Conservation (phyloP, 2,329 filamentous ascomycete species). For the Penicillium sp. region DNA sequence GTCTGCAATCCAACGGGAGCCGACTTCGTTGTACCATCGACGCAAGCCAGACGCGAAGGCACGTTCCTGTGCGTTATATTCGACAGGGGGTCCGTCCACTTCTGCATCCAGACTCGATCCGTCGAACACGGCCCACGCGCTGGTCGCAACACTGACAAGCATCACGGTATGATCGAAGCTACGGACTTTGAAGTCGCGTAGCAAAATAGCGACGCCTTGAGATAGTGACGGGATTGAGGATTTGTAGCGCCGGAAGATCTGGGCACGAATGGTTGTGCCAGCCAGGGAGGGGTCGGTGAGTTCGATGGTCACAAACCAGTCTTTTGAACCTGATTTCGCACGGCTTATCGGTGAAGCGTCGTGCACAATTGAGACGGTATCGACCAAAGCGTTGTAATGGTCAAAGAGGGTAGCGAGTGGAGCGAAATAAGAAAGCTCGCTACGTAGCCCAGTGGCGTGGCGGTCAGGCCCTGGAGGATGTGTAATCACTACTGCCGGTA, state of each 20-base stretch:
- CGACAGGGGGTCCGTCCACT: constrained; percentile 39
- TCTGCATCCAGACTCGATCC: constrained; percentile 27
- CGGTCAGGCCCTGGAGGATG: constrained; percentile 19
- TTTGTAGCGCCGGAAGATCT: constrained; percentile 43
- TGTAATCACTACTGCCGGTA: constrained; percentile 4
- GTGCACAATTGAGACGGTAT: constrained; percentile 44
- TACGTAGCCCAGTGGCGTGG: constrained; percentile 38
- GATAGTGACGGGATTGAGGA: constrained; percentile 37
- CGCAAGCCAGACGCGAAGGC: constrained; percentile 35
- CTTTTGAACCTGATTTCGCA: constrained; percentile 38
- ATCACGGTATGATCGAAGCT: constrained; percentile 40
- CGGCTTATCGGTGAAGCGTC: constrained; percentile 31
- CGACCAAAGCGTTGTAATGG: constrained; percentile 40
- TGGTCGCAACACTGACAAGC: constrained; percentile 42
- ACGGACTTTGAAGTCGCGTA: constrained; percentile 47
- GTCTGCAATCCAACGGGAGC: constrained; percentile 36
- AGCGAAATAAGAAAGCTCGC: constrained; percentile 43
- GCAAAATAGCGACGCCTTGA: constrained; percentile 43
- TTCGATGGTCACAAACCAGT: constrained; percentile 41
- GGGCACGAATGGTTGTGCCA: constrained; percentile 37
- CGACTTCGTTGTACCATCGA: constrained; percentile 42
- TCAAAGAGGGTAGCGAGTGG: constrained; percentile 43
- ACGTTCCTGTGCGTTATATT: constrained; percentile 39
- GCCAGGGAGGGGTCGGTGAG: constrained; percentile 46
- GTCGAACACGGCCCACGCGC: constrained; percentile 48